A percentile compares a stretch with the other conserved stretches of the same genome.
These are phyloP conservation scores for Cercophora sp. DNA, from an alignment of 495 filamentous ascomycete genomes.

Conservation along the genomic window DNA sequence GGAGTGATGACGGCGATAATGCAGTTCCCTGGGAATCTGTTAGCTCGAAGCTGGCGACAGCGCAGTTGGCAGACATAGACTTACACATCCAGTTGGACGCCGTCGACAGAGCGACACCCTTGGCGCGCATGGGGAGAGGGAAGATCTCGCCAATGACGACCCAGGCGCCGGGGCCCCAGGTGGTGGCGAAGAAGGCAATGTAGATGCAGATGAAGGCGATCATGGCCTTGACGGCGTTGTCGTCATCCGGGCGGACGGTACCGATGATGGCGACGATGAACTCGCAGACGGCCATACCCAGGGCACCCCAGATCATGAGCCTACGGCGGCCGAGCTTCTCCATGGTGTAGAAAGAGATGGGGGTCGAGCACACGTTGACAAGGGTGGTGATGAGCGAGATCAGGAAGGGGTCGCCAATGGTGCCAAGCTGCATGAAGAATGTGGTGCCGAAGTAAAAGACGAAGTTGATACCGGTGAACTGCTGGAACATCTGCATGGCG, in stretches of 20 bases:
- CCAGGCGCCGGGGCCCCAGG: constrained; percentile 78
- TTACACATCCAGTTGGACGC: constrained; percentile 65
- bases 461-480: constrained; percentile 71
- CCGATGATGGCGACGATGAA: constrained; percentile 79
- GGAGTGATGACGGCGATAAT: constrained; percentile 69
- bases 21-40: constrained; percentile 51
- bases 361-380: constrained; percentile 79
- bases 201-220: constrained; percentile 79
- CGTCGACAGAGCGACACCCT: constrained; percentile 73
- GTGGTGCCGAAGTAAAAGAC: constrained; percentile 84
- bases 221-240: constrained; percentile 56
- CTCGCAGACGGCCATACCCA: constrained; percentile 76
- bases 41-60: not conserved
- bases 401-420: constrained; percentile 72
- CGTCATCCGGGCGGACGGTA: constrained; percentile 46
- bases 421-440: constrained; percentile 70
- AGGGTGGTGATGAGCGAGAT: constrained; percentile 75
- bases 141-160: constrained; percentile 84
- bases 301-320: constrained; percentile 69
- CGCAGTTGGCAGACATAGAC: constrained; percentile 8
- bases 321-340: constrained; percentile 74
- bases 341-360: constrained; percentile 75
- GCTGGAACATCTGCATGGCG: constrained; percentile 69
- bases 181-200: constrained; percentile 77
- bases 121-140: constrained; percentile 76